Base-by-base conservation (phyloP, 2,329 filamentous ascomycete genomes). In the Coniella vitis region DNA sequence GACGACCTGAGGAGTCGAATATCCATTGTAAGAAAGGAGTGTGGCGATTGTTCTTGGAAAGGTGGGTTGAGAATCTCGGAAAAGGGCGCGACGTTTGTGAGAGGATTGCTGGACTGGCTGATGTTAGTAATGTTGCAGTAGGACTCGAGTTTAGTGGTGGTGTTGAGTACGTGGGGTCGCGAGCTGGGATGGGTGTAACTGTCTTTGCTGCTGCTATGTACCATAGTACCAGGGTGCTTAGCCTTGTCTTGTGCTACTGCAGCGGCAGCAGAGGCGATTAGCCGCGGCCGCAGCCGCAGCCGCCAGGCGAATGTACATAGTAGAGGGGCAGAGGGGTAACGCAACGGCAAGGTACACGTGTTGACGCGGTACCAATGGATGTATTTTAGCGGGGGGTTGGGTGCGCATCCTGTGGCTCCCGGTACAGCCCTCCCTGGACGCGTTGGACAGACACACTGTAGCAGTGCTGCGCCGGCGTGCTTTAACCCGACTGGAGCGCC, bases 1-100 rank as follows among this genome's bases (percentile, higher is more conserved):
- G 82, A 86, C 56, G 88, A 76, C 57, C 81, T 84, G 58, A 98
- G 83, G 56, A 93, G 75, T 57, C 91, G 86, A 70, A 98, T 95
- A 72, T 94, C 88, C 88, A 94, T 97, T 68, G 54, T 70, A 69
- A 34, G 10, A 40, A 29, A 29, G 25, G 10, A 10, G 25, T 29
- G 20, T 34, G 35, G 17, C 17, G 1, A 12, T 13, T 29, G 16
- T 44, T 13, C 38, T 14, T 31, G 31, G 14, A 21, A 21, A 14
- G 20, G 17, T 13, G 17, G 4, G 14, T 21, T 8, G 7, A 13
- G 7, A 39, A 16, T 8, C 7, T 16, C 9, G 16, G 8, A 40
- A 14, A 3, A 25, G 22, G 20, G n/a, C n/a, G n/a, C n/a, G n/a
- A n/a, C n/a, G n/a, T n/a, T n/a, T n/a, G n/a, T n/a, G n/a, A 38